phyloP scores from a whole-genome alignment of 2,329 filamentous ascomycete genomes.

The Coniochaeta prunicola region DNA sequence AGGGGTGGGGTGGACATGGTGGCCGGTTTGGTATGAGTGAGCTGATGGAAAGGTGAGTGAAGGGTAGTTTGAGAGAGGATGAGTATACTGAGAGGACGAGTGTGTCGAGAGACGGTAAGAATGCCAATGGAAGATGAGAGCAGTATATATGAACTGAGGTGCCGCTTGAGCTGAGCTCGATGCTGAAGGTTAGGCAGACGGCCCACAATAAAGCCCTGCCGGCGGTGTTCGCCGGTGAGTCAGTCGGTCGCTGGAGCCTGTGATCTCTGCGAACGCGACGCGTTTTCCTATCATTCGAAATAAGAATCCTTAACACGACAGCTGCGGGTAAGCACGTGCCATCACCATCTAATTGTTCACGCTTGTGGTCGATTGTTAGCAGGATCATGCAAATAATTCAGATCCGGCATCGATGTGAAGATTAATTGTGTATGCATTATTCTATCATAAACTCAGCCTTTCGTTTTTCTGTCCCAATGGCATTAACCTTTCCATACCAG shows the following conservation, averaged over 20 bases:
- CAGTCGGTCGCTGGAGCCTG: not conserved
- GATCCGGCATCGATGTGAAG: too few relatives aligned
- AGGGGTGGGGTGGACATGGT: slow-evolving; percentile 7
- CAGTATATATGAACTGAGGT: not conserved
- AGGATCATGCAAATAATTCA: too few relatives aligned
- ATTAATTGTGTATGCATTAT: not conserved
- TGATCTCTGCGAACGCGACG: not conserved
- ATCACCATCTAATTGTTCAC: not conserved
- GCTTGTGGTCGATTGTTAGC: too few relatives aligned
- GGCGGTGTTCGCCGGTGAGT: not conserved
- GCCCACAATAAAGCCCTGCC: not conserved
- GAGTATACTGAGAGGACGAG: not conserved
- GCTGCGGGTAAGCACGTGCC: not conserved
- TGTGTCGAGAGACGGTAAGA: too few relatives aligned
- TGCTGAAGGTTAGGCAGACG: not conserved
- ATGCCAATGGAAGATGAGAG: too few relatives aligned
- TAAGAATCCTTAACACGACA: not conserved
- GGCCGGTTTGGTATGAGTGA: not conserved
- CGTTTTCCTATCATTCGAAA: not conserved
- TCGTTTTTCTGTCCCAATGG: not conserved
- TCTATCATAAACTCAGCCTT: not conserved
- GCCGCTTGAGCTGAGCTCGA: not conserved
- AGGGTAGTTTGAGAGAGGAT: not conserved
- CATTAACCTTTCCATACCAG: not conserved
- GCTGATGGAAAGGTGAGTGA: not conserved